phyloP scores from a whole-genome alignment of 2,329 filamentous ascomycete species.

The Tolypocladium tropicale region DNA sequence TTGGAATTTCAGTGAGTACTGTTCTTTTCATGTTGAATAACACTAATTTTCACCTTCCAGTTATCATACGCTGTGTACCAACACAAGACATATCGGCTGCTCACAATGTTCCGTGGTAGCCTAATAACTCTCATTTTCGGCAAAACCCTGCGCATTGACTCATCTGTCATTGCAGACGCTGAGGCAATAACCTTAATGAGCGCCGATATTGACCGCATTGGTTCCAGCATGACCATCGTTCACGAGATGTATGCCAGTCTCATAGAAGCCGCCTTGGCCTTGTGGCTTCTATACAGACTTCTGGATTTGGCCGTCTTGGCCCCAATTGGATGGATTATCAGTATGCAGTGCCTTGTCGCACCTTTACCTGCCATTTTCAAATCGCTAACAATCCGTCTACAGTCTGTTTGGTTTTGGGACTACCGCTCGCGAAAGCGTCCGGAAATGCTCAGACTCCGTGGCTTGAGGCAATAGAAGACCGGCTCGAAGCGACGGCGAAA shows the following conservation, averaged over 20 bases:
- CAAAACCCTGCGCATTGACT: constrained; percentile 26
- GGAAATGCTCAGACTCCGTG: constrained; percentile 13
- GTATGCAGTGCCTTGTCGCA: constrained; percentile 2
- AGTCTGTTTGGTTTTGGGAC: constrained; percentile 8
- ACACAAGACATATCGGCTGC: constrained; percentile 22
- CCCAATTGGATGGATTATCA: constrained; percentile 10
- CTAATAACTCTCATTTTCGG: constrained; percentile 36
- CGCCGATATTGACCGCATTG: constrained; percentile 28
- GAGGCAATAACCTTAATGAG: constrained; percentile 29
- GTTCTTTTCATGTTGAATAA: too few relatives aligned
- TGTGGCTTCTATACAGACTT: constrained; percentile 21
- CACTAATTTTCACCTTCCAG: not conserved
- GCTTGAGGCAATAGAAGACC: constrained; percentile 16
- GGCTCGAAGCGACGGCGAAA: constrained; percentile 12
- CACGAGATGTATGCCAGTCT: constrained; percentile 24
- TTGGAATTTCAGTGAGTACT: constrained; percentile 26
- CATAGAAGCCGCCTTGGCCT: constrained; percentile 21
- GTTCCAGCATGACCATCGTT: constrained; percentile 13
- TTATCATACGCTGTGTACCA: constrained; percentile 12
- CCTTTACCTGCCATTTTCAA: not conserved
- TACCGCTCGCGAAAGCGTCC: constrained; percentile 10
- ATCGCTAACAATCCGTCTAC: not conserved
- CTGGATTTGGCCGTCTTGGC: constrained; percentile 11
- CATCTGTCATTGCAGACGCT: constrained; percentile 13
- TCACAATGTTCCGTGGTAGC: constrained; percentile 22